A percentile compares a stretch with the other conserved stretches of the same genome.
Evolutionary conservation across 768 basidiomycete species (phyloP).

Genomic region (Phylloporus sp.): DNA sequence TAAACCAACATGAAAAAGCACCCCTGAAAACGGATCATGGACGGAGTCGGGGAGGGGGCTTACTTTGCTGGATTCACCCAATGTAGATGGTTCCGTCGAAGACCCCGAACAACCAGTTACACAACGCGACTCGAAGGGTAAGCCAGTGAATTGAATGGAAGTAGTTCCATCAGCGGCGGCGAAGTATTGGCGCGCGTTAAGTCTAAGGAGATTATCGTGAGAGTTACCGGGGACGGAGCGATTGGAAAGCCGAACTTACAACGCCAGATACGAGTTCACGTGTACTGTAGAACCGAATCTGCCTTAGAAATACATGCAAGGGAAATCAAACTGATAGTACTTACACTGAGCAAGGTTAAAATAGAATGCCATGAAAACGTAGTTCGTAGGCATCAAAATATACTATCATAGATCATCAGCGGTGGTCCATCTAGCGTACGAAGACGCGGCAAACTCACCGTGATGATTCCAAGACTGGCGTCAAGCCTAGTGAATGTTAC

Average conservation of each 20-base stretch:
- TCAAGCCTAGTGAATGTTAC: slow-evolving; percentile 37
- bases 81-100: background rate
- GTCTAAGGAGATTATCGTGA: background rate
- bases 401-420: slow-evolving; percentile 28
- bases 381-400: slow-evolving; percentile 50
- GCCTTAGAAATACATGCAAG: background rate
- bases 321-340: slow-evolving; percentile 25
- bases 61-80: background rate
- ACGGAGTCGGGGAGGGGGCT: background rate
- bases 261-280: slow-evolving; percentile 54
- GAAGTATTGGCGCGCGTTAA: background rate
- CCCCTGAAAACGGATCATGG: background rate
- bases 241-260: slow-evolving; percentile 11
- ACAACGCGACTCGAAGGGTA: background rate
- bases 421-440: no score
- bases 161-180: background rate
- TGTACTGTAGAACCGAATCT: slow-evolving; percentile 37
- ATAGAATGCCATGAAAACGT: slow-evolving; percentile 53
- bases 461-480: slow-evolving; percentile 42
- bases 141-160: background rate
- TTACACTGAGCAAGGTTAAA: slow-evolving; percentile 44
- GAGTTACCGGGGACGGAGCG: background rate
- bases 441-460: slow-evolving; percentile 23
- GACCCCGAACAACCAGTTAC: background rate
- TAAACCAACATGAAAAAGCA: background rate